phyloP scores from a whole-genome alignment of 2,329 filamentous ascomycete species.

The Tricladium varicosporioides region DNA sequence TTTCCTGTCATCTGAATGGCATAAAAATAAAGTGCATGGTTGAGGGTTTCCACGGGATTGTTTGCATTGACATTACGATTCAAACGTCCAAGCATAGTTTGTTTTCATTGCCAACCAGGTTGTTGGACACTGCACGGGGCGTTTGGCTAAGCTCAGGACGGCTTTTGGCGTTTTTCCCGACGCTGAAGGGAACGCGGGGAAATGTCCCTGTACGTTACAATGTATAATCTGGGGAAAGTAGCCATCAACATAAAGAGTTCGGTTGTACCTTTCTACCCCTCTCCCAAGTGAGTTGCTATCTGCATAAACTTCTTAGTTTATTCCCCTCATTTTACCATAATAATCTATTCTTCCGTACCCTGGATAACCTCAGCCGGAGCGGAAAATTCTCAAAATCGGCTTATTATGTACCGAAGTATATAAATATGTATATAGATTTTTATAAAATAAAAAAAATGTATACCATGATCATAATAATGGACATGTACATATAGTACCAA shows the following conservation, averaged over 20 bases:
- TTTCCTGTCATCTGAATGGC: not conserved
- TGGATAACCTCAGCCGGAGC: not conserved
- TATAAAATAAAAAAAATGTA: no score
- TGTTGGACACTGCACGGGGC: no score
- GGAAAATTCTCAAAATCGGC: constrained; percentile 1
- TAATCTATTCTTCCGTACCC: not conserved
- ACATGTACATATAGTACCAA: not conserved
- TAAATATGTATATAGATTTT: no score
- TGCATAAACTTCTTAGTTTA: not conserved
- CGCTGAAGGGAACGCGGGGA: no score
- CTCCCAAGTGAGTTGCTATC: not conserved
- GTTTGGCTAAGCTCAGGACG: no score
- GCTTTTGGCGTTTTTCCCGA: no score
- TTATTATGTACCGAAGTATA: not conserved
- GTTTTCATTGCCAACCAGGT: no score
- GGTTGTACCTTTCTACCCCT: not conserved
- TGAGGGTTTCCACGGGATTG: not conserved
- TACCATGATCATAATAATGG: not conserved
- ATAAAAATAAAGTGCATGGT: not conserved
- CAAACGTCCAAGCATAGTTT: no score
- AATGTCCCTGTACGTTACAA: no score
- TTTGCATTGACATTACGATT: no score
- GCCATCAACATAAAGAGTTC: not conserved
- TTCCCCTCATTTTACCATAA: not conserved
- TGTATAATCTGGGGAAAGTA: not conserved